Percentiles rank a stretch among this genome's conserved stretches.
Evolutionary conservation across 495 filamentous ascomycete genomes (phyloP).

Genomic region (Clavariopsis aquatica): DNA sequence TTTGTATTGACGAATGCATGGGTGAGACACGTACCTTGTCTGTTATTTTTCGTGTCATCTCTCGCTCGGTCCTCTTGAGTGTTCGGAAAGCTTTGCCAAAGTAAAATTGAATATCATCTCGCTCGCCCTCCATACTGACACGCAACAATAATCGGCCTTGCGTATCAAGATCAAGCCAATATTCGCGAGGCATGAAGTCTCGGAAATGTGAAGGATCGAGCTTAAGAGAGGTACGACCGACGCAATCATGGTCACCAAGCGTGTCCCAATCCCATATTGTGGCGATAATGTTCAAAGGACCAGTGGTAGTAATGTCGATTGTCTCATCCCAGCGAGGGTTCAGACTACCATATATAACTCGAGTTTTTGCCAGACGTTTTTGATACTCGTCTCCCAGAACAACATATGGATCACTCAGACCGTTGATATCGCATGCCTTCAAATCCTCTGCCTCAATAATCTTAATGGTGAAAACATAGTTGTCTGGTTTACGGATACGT

Average conservation of each 20-base stretch:
- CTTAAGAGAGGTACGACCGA: slow-evolving; percentile 91
- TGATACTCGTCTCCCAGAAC: slow-evolving; percentile 97
- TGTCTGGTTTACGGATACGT: slow-evolving; percentile 58
- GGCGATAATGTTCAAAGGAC: slow-evolving; percentile 88
- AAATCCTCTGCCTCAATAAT: slow-evolving; percentile 98
- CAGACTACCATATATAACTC: slow-evolving; percentile 85
- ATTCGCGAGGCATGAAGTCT: slow-evolving; percentile 91
- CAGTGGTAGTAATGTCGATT: slow-evolving; percentile 90
- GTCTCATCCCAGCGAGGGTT: slow-evolving; percentile 98
- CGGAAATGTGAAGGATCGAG: slow-evolving; percentile 93
- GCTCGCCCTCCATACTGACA: slow-evolving; percentile 97
- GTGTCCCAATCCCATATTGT: slow-evolving; percentile 99
- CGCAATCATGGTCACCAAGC: slow-evolving; percentile 95
- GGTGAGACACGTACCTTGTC: slow-evolving; percentile 73
- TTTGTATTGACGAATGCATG: not conserved
- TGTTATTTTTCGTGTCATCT: slow-evolving; percentile 97
- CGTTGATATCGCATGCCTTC: slow-evolving; percentile 94
- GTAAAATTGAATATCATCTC: slow-evolving; percentile 98
- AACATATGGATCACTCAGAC: slow-evolving; percentile 94
- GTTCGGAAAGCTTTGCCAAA: slow-evolving; percentile 96
- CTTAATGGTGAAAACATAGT: slow-evolving; percentile 98
- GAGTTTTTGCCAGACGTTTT: slow-evolving; percentile 93
- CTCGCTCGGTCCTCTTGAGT: slow-evolving; percentile 89
- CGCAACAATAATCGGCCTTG: slow-evolving; percentile 86
- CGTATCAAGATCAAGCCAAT: slow-evolving; percentile 96